phyloP scores from a whole-genome alignment of 2,329 filamentous ascomycete species.

The Arachnomyces sp. region DNA sequence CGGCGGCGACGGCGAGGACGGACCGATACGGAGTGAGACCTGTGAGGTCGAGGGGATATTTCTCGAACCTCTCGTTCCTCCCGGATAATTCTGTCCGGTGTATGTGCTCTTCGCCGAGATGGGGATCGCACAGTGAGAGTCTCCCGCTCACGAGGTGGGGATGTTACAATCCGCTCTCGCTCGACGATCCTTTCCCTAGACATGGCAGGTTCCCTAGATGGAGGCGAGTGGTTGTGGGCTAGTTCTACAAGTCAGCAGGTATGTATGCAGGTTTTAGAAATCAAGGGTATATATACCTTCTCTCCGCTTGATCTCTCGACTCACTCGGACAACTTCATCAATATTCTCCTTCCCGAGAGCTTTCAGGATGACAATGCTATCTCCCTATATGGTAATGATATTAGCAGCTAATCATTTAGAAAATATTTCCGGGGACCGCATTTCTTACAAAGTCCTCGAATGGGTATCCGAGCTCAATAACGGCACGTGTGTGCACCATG shows the following conservation, averaged over 20 bases:
- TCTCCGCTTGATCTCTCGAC: conserved; percentile 51
- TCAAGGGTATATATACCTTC: conserved; percentile 14
- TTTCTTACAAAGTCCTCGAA: conserved; percentile 71
- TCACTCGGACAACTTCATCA: conserved; percentile 76
- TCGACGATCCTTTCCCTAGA: conserved; percentile 18
- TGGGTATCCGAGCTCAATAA: conserved; percentile 78
- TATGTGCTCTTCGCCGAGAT: conserved; percentile 21
- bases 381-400: conserved; percentile 49
- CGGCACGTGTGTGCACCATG: conserved; percentile 69
- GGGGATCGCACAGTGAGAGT: conserved; percentile 25
- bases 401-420: conserved; percentile 24
- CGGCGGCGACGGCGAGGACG: conserved; percentile 25
- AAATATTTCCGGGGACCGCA: background rate
- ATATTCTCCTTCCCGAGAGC: conserved; percentile 87
- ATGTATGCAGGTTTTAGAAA: conserved; percentile 1
- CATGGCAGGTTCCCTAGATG: conserved; percentile 18
- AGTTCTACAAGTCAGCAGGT: background rate
- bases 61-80: conserved; percentile 20
- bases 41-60: conserved; percentile 15
- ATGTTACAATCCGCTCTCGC: conserved; percentile 21
- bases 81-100: conserved; percentile 14
- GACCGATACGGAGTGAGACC: conserved; percentile 29
- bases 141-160: conserved; percentile 22
- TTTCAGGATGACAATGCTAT: conserved; percentile 71
- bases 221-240: conserved; percentile 14